Evolutionary conservation across 2,329 filamentous ascomycete genomes (phyloP).

Genomic region (Sporothrix dimorphospora): DNA sequence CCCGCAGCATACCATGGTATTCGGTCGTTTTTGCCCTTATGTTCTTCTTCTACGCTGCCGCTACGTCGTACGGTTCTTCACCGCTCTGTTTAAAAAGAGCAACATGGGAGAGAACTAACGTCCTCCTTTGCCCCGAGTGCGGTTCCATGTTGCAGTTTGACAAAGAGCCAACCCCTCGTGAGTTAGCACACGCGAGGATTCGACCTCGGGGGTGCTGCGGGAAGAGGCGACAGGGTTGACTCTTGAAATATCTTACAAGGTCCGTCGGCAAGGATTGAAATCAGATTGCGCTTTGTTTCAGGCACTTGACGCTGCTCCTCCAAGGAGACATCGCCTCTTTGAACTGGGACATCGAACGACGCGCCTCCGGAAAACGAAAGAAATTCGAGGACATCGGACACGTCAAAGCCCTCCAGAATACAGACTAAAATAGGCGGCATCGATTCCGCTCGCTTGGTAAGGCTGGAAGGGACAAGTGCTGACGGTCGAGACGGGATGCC

Average conservation of each 20-base stretch:
- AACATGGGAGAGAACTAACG: neutral
- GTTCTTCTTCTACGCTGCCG: neutral
- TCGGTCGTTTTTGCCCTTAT: neutral
- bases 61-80: too few relatives aligned
- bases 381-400: neutral
- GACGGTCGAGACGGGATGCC: slow-evolving; percentile 15
- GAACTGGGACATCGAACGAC: neutral
- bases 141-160: neutral
- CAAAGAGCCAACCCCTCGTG: neutral
- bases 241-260: too few relatives aligned
- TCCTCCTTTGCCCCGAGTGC: neutral
- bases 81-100: too few relatives aligned
- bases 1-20: neutral
- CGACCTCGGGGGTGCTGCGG: neutral
- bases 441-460: neutral
- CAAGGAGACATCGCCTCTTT: neutral
- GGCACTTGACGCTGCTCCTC: neutral
- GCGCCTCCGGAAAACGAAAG: neutral
- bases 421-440: neutral
- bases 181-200: neutral
- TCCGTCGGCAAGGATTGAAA: neutral
- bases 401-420: neutral
- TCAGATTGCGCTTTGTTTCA: neutral
- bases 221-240: neutral
- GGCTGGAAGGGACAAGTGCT: slow-evolving; percentile 20